Percentiles rank a stretch among this genome's conserved stretches.
These are phyloP conservation scores for Stachybotrys echinatus DNA, from an alignment of 2,329 filamentous ascomycete genomes.

Conservation along the genomic window DNA sequence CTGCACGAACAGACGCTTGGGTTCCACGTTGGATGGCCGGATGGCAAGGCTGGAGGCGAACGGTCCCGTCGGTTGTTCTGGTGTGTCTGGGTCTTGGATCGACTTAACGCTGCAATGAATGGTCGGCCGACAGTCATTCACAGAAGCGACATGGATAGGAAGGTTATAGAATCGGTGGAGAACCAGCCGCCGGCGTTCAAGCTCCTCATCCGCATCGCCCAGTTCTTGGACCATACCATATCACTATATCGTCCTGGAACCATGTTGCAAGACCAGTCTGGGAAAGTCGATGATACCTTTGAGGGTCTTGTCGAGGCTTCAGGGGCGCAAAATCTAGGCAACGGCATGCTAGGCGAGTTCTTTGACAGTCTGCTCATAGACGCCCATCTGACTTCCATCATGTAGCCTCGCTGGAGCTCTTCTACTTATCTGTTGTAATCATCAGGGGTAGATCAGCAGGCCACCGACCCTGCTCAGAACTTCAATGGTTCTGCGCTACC, in stretches of 20 bases:
- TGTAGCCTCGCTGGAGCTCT: constrained; percentile 13
- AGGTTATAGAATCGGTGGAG: constrained; percentile 11
- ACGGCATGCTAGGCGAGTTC: constrained; percentile 10
- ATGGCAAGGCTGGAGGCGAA: constrained; percentile 10
- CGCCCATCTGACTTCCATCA: neutral
- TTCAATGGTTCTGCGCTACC: constrained; percentile 13
- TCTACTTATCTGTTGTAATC: constrained; percentile 15
- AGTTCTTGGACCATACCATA: constrained; percentile 14
- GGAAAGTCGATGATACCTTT: constrained; percentile 8
- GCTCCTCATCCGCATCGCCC: constrained; percentile 13
- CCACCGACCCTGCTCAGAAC: constrained; percentile 7
- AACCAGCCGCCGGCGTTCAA: constrained; percentile 15
- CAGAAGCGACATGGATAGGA: constrained; percentile 13
- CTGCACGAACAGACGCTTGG: constrained; percentile 16
- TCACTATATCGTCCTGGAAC: constrained; percentile 14
- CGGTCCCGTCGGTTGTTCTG: constrained; percentile 14
- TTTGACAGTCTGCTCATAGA: neutral
- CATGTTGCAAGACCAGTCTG: constrained; percentile 3
- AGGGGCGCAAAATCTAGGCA: constrained; percentile 8
- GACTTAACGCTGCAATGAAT: constrained; percentile 15
- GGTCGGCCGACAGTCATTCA: constrained; percentile 16
- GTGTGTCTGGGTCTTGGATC: constrained; percentile 16
- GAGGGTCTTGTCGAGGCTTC: constrained; percentile 9
- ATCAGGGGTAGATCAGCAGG: constrained; percentile 10
- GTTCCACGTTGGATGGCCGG: constrained; percentile 16